These are phyloP conservation scores for Diaporthe helianthi DNA, from an alignment of 2,329 filamentous ascomycete species.

Conservation along the genomic window DNA sequence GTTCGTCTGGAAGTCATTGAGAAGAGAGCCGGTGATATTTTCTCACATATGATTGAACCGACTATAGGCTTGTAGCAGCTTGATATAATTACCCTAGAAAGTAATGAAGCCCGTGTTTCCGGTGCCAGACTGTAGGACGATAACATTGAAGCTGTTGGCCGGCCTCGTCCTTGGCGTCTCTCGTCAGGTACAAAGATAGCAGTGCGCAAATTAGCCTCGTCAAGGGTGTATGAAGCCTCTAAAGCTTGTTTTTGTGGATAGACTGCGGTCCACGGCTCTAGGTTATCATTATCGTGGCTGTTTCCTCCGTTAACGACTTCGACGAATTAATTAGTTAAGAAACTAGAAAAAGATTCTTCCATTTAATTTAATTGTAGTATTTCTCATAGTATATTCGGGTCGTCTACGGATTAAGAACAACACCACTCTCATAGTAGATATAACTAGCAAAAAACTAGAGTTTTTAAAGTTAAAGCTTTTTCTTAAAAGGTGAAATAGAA, in stretches of 20 bases:
- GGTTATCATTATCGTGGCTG: conserved; percentile 12
- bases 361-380: too few relatives aligned
- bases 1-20: conserved; percentile 12
- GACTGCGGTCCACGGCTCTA: neutral
- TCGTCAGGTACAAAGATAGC: conserved; percentile 14
- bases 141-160: neutral
- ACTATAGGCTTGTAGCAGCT: neutral
- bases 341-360: too few relatives aligned
- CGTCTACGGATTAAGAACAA: too few relatives aligned
- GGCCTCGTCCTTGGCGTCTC: neutral
- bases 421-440: too few relatives aligned
- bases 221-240: neutral
- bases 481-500: too few relatives aligned
- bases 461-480: too few relatives aligned
- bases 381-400: too few relatives aligned
- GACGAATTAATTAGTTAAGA: neutral
- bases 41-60: conserved; percentile 15
- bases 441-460: too few relatives aligned
- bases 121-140: conserved; percentile 14
- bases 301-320: neutral
- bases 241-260: neutral
- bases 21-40: conserved; percentile 7
- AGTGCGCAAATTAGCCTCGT: neutral
- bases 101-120: conserved; percentile 12
- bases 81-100: conserved; percentile 18